Percentiles rank a stretch among this genome's conserved stretches.
phyloP scores from a whole-genome alignment of 148 eudicot species.

The Chenopodium berlandieri region DNA sequence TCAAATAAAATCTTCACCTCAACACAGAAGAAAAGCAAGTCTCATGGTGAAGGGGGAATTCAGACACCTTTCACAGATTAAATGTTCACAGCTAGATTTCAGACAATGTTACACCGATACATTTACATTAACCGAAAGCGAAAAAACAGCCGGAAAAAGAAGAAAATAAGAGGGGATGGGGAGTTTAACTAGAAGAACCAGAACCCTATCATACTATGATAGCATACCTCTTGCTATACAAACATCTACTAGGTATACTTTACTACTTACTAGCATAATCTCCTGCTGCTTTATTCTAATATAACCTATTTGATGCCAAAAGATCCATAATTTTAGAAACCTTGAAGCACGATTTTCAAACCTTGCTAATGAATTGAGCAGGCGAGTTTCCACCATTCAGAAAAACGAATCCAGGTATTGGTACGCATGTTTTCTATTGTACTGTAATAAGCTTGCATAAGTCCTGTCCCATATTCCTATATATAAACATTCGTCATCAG shows the following conservation, averaged over 20 bases:
- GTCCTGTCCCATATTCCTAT: conserved; percentile 91
- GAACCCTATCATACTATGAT: conserved; percentile 3
- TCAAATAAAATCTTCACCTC: neutral
- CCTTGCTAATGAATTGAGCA: neutral
- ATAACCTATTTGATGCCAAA: conserved; percentile 3
- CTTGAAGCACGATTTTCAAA: conserved; percentile 12
- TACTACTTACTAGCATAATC: conserved; percentile 14
- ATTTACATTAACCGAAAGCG: conserved; percentile 13
- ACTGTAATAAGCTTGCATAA: conserved; percentile 82
- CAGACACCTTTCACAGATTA: conserved; percentile 1
- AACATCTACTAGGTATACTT: conserved; percentile 19
- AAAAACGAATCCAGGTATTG: conserved; percentile 68
- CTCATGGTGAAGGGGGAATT: neutral
- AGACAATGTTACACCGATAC: conserved; percentile 4
- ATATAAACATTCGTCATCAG: conserved; percentile 71
- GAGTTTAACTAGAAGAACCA: neutral
- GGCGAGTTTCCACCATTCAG: conserved; percentile 16
- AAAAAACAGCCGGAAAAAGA: neutral
- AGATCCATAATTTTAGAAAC: conserved; percentile 5
- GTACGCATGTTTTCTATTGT: conserved; percentile 49
- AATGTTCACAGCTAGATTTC: conserved; percentile 10
- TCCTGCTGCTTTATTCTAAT: conserved; percentile 29
- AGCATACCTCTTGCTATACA: conserved; percentile 22
- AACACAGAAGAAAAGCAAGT: neutral
- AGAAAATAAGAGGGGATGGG: neutral